A percentile compares a stretch with the other conserved stretches of the same genome.
Conservation (phyloP, 768 basidiomycete species). For the Podaxis sp. region DNA sequence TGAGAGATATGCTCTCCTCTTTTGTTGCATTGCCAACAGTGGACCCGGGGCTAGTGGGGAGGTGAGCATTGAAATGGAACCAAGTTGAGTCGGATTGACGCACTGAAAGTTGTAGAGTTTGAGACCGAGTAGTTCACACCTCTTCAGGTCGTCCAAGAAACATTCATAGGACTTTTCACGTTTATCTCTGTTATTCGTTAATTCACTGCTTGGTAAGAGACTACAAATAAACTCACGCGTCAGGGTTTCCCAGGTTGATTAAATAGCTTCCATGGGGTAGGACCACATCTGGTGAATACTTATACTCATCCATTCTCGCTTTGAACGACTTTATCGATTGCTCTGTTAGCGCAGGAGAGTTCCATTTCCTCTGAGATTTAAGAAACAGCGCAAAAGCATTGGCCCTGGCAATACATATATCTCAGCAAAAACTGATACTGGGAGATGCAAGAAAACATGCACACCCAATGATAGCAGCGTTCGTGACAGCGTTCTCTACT, state of each 20-base stretch:
- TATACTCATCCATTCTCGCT: conserved; percentile 54
- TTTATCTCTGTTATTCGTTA: conserved; percentile 45
- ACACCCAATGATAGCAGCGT: conserved; percentile 72
- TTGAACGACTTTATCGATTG: conserved; percentile 60
- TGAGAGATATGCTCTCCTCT: conserved; percentile 57
- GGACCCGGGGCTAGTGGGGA: conserved; percentile 63
- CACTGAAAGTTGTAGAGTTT: conserved; percentile 85
- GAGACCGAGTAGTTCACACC: conserved; percentile 77
- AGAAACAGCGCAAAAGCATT: conserved; percentile 82
- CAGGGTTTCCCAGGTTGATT: conserved; percentile 82
- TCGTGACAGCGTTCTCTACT: conserved; percentile 67
- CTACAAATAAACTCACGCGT: conserved; percentile 45
- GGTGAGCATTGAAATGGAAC: not conserved
- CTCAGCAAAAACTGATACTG: not conserved
- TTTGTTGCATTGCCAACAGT: conserved; percentile 69
- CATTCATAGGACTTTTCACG: conserved; percentile 73
- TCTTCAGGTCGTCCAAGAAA: conserved; percentile 78
- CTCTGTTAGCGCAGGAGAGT: conserved; percentile 54
- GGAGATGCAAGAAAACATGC: conserved; percentile 16
- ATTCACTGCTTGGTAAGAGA: not conserved
- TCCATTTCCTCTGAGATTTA: conserved; percentile 85
- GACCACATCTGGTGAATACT: conserved; percentile 61
- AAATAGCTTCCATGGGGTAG: conserved; percentile 87
- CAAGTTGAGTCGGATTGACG: conserved; percentile 26
- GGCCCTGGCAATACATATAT: conserved; percentile 46